Conservation (phyloP, 306 rosid genomes). For the Corylus avellana region DNA sequence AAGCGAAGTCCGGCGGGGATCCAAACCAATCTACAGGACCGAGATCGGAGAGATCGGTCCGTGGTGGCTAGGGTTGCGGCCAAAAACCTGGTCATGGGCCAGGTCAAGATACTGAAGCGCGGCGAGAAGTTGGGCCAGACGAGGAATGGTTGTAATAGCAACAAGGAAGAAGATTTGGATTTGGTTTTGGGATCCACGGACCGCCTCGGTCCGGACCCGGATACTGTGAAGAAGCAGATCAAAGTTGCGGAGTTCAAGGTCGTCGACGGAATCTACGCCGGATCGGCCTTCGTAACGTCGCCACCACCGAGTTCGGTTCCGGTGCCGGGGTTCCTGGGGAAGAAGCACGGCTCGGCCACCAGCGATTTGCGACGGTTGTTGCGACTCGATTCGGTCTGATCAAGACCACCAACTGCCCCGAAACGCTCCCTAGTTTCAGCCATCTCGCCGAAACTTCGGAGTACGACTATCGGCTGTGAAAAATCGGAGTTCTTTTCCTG, state of each 20-base stretch:
- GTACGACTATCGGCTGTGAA: neutral
- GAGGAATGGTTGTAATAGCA: conserved; percentile 4
- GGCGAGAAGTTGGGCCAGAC: conserved; percentile 51
- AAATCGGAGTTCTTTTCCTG: neutral
- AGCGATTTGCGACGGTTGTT: conserved; percentile 56
- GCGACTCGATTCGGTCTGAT: conserved; percentile 51
- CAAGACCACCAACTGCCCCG: neutral
- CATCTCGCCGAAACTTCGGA: too few species aligned
- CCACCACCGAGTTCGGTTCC: conserved; percentile 86
- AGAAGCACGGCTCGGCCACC: conserved; percentile 56
- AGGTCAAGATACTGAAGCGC: conserved; percentile 81
- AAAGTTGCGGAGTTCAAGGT: conserved; percentile 47
- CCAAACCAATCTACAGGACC: conserved; percentile 17
- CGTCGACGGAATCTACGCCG: conserved; percentile 47
- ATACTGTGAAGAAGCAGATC: conserved; percentile 58
- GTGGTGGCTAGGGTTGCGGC: conserved; percentile 27
- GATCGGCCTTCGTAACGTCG: conserved; percentile 56
- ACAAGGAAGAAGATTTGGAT: conserved; percentile 27
- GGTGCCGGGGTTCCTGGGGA: conserved; percentile 55
- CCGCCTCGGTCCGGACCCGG: conserved; percentile 73
- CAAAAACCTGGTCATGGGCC: conserved; percentile 51
- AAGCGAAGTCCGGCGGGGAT: conserved; percentile 45
- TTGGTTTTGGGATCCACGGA: conserved; percentile 59
- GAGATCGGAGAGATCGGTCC: conserved; percentile 28
- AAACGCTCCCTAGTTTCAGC: too few species aligned